These are phyloP conservation scores for Calocera viscosa DNA, from an alignment of 768 basidiomycete genomes.

Conservation along the genomic window DNA sequence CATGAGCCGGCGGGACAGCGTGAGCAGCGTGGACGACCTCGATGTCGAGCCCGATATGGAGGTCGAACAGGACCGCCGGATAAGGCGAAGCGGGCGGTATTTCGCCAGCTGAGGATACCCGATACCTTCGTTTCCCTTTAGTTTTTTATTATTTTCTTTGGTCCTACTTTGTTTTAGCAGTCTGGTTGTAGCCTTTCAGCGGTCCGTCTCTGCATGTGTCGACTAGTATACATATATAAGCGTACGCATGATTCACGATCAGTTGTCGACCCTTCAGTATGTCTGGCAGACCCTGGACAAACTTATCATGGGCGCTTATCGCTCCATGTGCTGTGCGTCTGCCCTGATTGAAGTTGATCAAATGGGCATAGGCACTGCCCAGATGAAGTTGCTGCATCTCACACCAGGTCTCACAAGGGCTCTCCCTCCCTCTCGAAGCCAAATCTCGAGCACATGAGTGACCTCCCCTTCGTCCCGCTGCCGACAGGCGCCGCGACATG, in stretches of 20 bases:
- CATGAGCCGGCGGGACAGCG: background rate
- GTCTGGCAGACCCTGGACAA: too few species aligned
- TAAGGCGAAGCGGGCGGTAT: background rate
- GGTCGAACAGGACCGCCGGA: background rate
- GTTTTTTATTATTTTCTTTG: background rate
- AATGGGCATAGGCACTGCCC: too few species aligned
- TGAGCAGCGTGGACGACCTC: background rate
- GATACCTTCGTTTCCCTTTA: background rate
- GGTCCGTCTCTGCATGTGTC: conserved; percentile 7
- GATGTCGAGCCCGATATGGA: background rate
- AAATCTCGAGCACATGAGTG: background rate
- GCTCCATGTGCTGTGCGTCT: too few species aligned
- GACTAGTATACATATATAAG: conserved; percentile 5
- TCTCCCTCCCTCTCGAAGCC: background rate
- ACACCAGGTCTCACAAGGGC: too few species aligned
- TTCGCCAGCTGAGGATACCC: background rate
- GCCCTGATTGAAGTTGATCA: too few species aligned
- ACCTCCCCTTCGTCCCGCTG: background rate
- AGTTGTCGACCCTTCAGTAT: too few species aligned
- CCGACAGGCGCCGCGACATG: background rate
- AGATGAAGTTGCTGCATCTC: too few species aligned
- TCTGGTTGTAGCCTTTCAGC: background rate
- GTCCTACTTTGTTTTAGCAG: background rate
- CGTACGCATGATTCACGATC: too few species aligned
- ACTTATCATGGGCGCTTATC: too few species aligned